Evolutionary conservation across 2,329 filamentous ascomycete genomes (phyloP), one percentile per base, ranked within the genome.

Genomic region (Xylariaceae sp.): DNA sequence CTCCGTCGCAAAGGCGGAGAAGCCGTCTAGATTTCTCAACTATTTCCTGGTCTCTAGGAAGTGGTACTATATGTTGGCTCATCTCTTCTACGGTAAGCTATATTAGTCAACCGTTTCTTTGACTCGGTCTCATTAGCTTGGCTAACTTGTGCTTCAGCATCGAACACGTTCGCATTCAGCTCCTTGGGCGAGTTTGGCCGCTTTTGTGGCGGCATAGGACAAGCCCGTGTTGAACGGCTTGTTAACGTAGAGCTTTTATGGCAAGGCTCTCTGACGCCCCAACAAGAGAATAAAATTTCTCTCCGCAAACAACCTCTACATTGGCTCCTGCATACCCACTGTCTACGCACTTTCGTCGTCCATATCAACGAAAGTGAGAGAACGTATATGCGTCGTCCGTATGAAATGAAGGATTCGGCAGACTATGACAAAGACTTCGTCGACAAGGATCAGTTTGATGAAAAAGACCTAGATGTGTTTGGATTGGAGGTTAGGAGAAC

Each of bases 111-210:
- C 23, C 9, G 4, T 36, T 31, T 1, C 23, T 17, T 4, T 46
- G 19, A n/a, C n/a, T 39, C 14, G 4, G 17, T 14, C 9, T n/a
- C n/a, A 28, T 19, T 9, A n/a, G 9, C 3, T 26, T 17, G 17
- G 21, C 40, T 62, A 48, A 60, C 36, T 9, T 31, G 2, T 1
- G 44, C 17, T 52, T 2, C 16, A 60, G 57, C 49, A 4, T 45
- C 56, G 2, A 83, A 83, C 61, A 78, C 69, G 0, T 82, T 83
- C 57, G 76, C 75, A 0, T 83, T 83, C 62, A 81, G 78, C n/a
- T 80, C 77, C n/a, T 67, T 83, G 0, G 80, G 81, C 41, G 80
- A 83, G 65, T 76, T 79, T 64, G 76, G 75, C 49, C 74, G 78
- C 39, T 83, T 83, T 61, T 74, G 73, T 50, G 64, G 62, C 1